A percentile compares a stretch with the other conserved stretches of the same genome.
Evolutionary conservation across 768 basidiomycete genomes (phyloP).

Genomic region (Pleurotus ostreatus): DNA sequence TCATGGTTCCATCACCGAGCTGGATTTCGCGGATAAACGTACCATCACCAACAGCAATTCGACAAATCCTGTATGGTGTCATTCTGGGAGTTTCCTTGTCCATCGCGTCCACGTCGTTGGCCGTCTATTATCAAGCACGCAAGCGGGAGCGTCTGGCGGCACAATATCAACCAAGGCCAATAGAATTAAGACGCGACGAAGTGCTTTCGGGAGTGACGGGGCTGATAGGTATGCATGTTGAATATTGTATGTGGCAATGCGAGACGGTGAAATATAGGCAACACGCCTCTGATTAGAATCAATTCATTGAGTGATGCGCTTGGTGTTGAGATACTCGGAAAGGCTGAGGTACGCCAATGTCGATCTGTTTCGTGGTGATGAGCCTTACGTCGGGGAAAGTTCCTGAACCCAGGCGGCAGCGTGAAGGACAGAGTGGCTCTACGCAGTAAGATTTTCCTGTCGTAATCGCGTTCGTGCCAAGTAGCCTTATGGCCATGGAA

Average conservation of each 20-base stretch:
- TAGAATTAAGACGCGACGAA: constrained; percentile 74
- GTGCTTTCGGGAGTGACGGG: constrained; percentile 78
- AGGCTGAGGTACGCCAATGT: constrained; percentile 74
- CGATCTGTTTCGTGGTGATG: not conserved
- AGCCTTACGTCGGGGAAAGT: constrained; percentile 41
- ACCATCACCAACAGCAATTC: constrained; percentile 30
- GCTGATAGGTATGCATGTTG: constrained; percentile 61
- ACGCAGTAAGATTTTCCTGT: constrained; percentile 51
- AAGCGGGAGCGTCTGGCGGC: constrained; percentile 39
- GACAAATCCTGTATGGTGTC: constrained; percentile 41
- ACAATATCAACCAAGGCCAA: constrained; percentile 47
- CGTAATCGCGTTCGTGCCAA: not conserved
- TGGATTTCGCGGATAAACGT: constrained; percentile 23
- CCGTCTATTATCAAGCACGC: constrained; percentile 47
- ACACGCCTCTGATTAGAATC: constrained; percentile 90
- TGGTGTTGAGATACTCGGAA: constrained; percentile 92
- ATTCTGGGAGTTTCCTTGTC: constrained; percentile 77
- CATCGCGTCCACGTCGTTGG: constrained; percentile 62
- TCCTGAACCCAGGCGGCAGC: constrained; percentile 94
- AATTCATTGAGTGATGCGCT: constrained; percentile 87
- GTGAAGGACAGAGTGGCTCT: constrained; percentile 98
- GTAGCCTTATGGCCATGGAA: not conserved
- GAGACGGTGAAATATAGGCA: constrained; percentile 47
- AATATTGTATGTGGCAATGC: not conserved
- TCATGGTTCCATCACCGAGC: constrained; percentile 10